Evolutionary conservation across 2,329 filamentous ascomycete species (phyloP), one percentile per base, ranked within the genome.

Genomic region (Podosphaera fusca): DNA sequence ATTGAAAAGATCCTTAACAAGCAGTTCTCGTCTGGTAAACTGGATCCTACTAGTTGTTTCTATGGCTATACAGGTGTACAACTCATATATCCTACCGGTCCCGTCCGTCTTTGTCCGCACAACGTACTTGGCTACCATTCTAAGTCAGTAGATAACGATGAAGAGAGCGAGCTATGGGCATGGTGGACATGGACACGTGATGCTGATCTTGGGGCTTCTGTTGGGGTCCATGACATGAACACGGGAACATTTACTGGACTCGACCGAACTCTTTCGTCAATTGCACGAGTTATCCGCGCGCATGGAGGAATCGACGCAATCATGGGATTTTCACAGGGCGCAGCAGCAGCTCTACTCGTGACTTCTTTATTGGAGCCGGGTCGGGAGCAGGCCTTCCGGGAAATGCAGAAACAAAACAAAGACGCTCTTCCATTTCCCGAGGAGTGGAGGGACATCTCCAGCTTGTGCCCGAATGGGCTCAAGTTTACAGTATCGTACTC

Each of bases 251-350:
- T 94, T 69, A 73, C 76, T 7, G 78, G 80, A 0, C 69, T 95
- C 2, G 78, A 84, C 14, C 70, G 77, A 29, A 87, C 86, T 0
- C 75, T 95, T 62, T 69, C 66, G 0, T 66, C 71, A 1, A 70
- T 95, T 4, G 84, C 84, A 0, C 67, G 73, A 4, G 70, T 79
- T 0, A 77, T 94, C 31, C 69, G 71, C 35, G 74, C 76, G 1
- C 76, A 80, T 7, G 83, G 80, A 0, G 82, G 82, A 1, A 78
- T 90, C 47, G 85, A 92, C 65, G 87, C 82, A 5, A 81, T 89
- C 0, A 72, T 89, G 34, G 88, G 87, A 0, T 94, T 94, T 71
- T 85, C 79, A 59, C 87, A 94, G 70, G 87, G 87, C 21, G 87
- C 77, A 5, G 82, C 81, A 0, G 72, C 82, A 51, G 81, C 88